Base-by-base conservation (phyloP, 768 basidiomycete genomes). In the Myochromella boudieri region DNA sequence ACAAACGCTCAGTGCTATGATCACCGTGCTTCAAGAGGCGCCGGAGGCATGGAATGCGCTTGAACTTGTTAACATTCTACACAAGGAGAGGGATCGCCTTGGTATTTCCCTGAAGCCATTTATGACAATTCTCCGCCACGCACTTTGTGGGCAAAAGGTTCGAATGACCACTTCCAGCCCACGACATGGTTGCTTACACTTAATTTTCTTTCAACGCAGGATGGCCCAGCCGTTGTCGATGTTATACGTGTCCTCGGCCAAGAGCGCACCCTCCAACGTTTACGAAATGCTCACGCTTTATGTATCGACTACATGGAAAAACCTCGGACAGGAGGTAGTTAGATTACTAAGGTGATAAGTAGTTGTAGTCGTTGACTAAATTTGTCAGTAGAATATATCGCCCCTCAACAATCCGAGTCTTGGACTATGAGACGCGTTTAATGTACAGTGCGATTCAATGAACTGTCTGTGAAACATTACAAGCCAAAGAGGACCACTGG, bases 61-160 rank as follows among this genome's bases (percentile, higher is more conserved):
- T 14, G 64, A 68, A 14, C 32, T 82, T 10, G 54, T 63, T 1
- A 50, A 59, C 10, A 38, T 75, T 4, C 58, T 86, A 6, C 73
- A 80, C 21, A 65, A 71, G 10, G 74, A 75, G 53, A 72, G 69
- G 26, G 64, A 70, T 26, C 60, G 56, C 25, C 55, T 71, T 1
- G 66, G 62, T 2, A 46, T 78, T 10, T 68, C 73, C 41, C 65
- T 65, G 34, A 84, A 78, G 42, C 54, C 68, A 17, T 81, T 91
- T 54, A 85, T 94, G 82, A 84, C 77, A 1, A 76, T 81, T 0
- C 64, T 95, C 41, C 68, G 95, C 42, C 80, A 89, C 59, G 87
- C 86, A 3, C 61, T 97, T 54, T 93, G 87, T 1, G 94, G 85
- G 2, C 80, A 82, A 69, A 92, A 89, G 81, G 94, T 51, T 14